Conservation (phyloP, 2,329 filamentous ascomycete genomes). For the Trichoderma atrobrunneum region DNA sequence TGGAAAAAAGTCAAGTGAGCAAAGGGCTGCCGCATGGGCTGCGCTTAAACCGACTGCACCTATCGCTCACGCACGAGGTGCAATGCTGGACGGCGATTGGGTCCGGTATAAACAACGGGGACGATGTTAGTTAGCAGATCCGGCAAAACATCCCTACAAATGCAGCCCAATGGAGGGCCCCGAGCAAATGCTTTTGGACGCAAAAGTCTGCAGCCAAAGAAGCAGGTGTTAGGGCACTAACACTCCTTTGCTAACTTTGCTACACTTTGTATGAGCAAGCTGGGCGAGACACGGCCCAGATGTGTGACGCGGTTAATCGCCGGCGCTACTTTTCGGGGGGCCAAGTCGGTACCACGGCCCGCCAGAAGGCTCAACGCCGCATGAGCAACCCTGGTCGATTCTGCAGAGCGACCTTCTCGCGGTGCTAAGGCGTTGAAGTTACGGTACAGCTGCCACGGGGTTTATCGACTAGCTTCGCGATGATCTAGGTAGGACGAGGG, state of each 20-base stretch:
- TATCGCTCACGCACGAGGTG: conserved; percentile 36
- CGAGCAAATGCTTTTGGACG: conserved; percentile 4
- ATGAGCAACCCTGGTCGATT: conserved; percentile 16
- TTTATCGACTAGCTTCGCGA: conserved; percentile 17
- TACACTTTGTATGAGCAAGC: background rate
- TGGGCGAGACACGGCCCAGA: accelerated
- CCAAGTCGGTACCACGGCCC: conserved; percentile 5
- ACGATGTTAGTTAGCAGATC: conserved; percentile 17
- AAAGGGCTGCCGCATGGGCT: background rate
- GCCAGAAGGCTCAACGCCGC: conserved; percentile 8
- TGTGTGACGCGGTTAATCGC: background rate
- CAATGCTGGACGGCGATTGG: conserved; percentile 31
- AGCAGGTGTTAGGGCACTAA: background rate
- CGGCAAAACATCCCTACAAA: conserved; percentile 11
- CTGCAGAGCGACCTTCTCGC: conserved; percentile 10
- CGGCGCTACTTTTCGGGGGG: background rate
- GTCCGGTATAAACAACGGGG: conserved; percentile 9
- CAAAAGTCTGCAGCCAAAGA: background rate
- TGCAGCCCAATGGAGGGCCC: conserved; percentile 14
- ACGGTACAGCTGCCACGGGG: conserved; percentile 12
- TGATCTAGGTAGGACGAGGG: conserved; percentile 17
- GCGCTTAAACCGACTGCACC: conserved; percentile 18
- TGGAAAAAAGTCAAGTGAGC: background rate
- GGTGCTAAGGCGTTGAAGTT: conserved; percentile 10
- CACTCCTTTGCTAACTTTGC: too few species aligned